Base-by-base conservation (phyloP, 116 monocot species). In the Cymodocea nodosa region DNA sequence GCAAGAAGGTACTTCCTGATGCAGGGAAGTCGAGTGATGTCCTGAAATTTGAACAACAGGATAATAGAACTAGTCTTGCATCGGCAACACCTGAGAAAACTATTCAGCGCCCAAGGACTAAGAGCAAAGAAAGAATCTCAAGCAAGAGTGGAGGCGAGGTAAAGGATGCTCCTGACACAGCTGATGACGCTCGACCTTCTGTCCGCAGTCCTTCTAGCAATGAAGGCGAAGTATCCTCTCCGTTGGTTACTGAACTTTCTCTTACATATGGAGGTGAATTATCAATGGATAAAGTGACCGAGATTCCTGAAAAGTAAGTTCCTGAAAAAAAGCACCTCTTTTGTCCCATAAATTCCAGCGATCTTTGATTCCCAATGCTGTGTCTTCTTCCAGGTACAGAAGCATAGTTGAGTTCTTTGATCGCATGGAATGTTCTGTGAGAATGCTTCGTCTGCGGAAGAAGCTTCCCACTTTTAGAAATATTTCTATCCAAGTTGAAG, bases 381-480 rank as follows among this genome's bases (percentile, higher is more conserved):
- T 19, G n/a, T 30, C 15, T 10, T 63, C 12, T 53, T 11, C 7
- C 59, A 69, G 84, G 85, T 62, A 76, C 65, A 73, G 76, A 61
- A 51, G 17, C 69, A 70, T 90, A 62, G 53, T 53, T 13, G 61
- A 79, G 18, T 78, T 95, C 67, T 95, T 95, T 76, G 74, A 83
- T 62, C 50, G 77, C 51, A 85, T 95, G 85, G 68, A 68, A 25
- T 80, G 70, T 69, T 95, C 90, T 52, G 70, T 83, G 70, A 75
- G 95, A 72, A 76, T 95, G 75, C 90, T 95, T 76, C 22, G 30
- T 68, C 62, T 95, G 60, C 62, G 74, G 13, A 95, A 83, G 59
- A 85, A 71, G 74, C 64, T 79, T 56, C 24, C 81, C 35, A 83
- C 65, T 71, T 87, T 90, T 63, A 71, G 69, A 49, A 85, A 95